phyloP scores from a whole-genome alignment of 768 basidiomycete species.

The Boletus edulis region DNA sequence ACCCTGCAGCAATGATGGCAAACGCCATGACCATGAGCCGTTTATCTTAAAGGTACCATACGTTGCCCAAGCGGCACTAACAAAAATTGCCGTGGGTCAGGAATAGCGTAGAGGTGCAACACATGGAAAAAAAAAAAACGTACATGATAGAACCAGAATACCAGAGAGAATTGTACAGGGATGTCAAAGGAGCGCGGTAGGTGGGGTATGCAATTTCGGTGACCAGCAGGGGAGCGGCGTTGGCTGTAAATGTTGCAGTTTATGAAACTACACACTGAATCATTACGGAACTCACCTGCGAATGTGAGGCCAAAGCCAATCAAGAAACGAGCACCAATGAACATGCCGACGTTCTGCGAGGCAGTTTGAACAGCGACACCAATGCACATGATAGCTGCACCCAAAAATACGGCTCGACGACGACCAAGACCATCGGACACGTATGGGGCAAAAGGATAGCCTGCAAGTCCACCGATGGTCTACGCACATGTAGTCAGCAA shows the following conservation, averaged over 20 bases:
- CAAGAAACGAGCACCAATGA: constrained; percentile 77
- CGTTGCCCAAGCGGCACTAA: constrained; percentile 78
- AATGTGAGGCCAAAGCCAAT: constrained; percentile 79
- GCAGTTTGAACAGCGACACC: constrained; percentile 71
- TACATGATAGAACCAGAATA: constrained; percentile 79
- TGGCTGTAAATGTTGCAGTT: constrained; percentile 36
- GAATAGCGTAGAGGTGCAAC: neutral
- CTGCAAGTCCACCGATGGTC: constrained; percentile 70
- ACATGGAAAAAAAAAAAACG: constrained; percentile 21
- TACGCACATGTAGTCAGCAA: constrained; percentile 22
- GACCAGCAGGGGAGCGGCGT: constrained; percentile 79
- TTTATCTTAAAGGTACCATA: constrained; percentile 74
- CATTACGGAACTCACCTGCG: constrained; percentile 41
- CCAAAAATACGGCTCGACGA: constrained; percentile 60
- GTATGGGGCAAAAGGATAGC: constrained; percentile 69
- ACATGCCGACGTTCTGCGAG: constrained; percentile 71
- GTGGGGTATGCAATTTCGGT: constrained; percentile 84
- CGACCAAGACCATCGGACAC: constrained; percentile 72
- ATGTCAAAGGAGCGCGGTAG: constrained; percentile 77
- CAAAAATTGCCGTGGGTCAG: neutral
- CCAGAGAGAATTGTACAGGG: constrained; percentile 83
- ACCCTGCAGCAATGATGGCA: constrained; percentile 72
- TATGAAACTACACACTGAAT: neutral
- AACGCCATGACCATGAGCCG: constrained; percentile 78
- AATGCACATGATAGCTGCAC: constrained; percentile 67